Base-by-base conservation (phyloP, 495 filamentous ascomycete species). In the Neurospora cerealis region DNA sequence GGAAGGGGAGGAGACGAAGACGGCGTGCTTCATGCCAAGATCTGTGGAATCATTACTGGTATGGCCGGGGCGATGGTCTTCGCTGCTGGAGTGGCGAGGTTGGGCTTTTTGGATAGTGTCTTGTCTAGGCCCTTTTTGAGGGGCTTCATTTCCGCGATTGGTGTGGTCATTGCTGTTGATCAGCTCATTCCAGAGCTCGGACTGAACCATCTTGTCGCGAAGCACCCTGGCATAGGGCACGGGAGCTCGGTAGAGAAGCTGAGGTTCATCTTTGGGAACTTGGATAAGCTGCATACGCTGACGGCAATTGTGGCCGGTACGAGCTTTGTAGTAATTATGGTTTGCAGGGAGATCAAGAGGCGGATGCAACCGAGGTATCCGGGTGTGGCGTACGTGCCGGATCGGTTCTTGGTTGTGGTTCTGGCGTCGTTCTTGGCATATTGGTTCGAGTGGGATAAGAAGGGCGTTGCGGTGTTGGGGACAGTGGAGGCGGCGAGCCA, bases 31-130 rank as follows among this genome's bases (percentile, higher is more conserved):
- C 92, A 94, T 76, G 93, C 95, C 8, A 83, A 91, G 77, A 88
- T 98, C 38, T 94, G 95, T 40, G 96, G 95, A n/a, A 89, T 97
- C 48, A 91, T 96, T 9, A 93, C 95, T 4, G 92, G 91, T 2
- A 88, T 97, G 85, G 91, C 94, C 0, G 96, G 96, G 37, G 90
- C 89, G 17, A 92, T 95, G 79, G 95, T 98, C 62, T 87, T 98
- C 28, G 81, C 92, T 62, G 94, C 95, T 37, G 96, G 96, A 0
- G 75, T 96, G 5, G 90, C 90, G 39, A 87, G 96, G 10, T 83
- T 99, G n/a, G 96, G 96, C 0, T 99, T 98, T 76, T 79, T 99
- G 74, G 96, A 99, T 79, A 96, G 92, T 79, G 95, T 99, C 54
- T 86, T 99, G 72, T 97, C 93, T 75, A 86, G 95, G 37, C 96